phyloP scores from a whole-genome alignment of 1,284 basidiomycete genomes.

The Trametes sp. region DNA sequence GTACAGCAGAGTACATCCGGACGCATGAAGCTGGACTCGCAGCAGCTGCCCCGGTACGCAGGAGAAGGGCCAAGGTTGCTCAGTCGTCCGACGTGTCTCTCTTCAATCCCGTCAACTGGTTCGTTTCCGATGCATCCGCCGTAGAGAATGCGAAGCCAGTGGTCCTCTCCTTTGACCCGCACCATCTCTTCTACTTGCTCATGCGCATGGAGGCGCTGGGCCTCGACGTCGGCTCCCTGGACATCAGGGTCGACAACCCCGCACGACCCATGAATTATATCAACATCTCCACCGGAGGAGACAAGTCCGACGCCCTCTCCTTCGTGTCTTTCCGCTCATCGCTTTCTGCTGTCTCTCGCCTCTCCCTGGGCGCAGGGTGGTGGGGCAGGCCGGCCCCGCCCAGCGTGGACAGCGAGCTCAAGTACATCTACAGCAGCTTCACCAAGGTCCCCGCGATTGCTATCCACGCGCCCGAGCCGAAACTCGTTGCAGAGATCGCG shows the following conservation, averaged over 20 bases:
- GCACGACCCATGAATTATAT: constrained; percentile 80
- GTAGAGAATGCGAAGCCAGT: constrained; percentile 57
- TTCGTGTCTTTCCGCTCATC: constrained; percentile 83
- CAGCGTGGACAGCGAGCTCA: constrained; percentile 76
- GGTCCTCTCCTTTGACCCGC: constrained; percentile 75
- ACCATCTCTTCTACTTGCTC: constrained; percentile 88
- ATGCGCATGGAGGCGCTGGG: constrained; percentile 86
- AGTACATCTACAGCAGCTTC: constrained; percentile 87
- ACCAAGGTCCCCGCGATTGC: constrained; percentile 85
- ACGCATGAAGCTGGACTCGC: constrained; percentile 75
- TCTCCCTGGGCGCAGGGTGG: constrained; percentile 77
- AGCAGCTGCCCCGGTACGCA: constrained; percentile 59
- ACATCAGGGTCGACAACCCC: constrained; percentile 74
- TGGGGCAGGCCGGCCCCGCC: constrained; percentile 68
- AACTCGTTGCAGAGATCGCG: constrained; percentile 73
- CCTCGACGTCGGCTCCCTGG: constrained; percentile 80
- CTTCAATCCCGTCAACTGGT: constrained; percentile 73
- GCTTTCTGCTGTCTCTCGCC: constrained; percentile 76
- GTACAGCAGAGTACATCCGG: constrained; percentile 72
- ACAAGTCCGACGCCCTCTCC: constrained; percentile 80
- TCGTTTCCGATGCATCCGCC: constrained; percentile 50
- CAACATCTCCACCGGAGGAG: constrained; percentile 59
- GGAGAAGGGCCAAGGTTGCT: constrained; percentile 54
- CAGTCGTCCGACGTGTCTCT: constrained; percentile 45
- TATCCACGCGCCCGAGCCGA: constrained; percentile 65